Conservation (phyloP, 2,329 filamentous ascomycete genomes). For the Colletotrichum filicis region DNA sequence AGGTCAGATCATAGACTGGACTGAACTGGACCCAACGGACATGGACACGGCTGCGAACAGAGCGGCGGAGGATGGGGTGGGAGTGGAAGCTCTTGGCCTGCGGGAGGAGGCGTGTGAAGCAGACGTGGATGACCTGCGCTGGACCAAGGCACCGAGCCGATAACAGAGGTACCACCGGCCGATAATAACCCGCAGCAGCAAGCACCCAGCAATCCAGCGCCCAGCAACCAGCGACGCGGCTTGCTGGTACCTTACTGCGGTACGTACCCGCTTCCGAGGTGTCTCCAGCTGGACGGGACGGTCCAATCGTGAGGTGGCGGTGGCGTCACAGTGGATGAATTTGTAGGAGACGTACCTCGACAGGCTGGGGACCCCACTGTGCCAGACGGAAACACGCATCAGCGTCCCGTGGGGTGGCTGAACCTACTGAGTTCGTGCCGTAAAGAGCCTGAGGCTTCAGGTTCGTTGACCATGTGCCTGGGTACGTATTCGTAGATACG, state of each 20-base stretch:
- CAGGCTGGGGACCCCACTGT: slow-evolving; percentile 13
- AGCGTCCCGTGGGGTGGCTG: slow-evolving; percentile 32
- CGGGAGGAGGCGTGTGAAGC: background rate
- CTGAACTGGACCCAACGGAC: slow-evolving; percentile 7
- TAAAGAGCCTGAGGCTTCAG: background rate
- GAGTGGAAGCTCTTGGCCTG: slow-evolving; percentile 31
- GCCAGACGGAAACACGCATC: slow-evolving; percentile 29
- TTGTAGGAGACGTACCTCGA: background rate
- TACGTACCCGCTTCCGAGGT: background rate
- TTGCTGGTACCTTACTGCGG: background rate
- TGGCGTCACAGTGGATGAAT: slow-evolving; percentile 20
- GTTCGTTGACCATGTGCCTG: background rate
- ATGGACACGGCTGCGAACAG: background rate
- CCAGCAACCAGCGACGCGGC: slow-evolving; percentile 19
- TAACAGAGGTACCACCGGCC: slow-evolving; percentile 17
- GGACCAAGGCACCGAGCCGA: slow-evolving; percentile 1
- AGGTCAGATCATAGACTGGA: background rate
- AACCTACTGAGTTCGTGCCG: background rate
- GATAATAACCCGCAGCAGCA: slow-evolving; percentile 26
- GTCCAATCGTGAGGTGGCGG: background rate
- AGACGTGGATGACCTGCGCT: background rate
- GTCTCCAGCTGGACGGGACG: background rate
- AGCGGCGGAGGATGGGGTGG: background rate
- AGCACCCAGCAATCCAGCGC: no score
- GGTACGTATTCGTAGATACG: background rate